phyloP scores from a whole-genome alignment of 2,329 filamentous ascomycete species.

The Fusarium papillatum region DNA sequence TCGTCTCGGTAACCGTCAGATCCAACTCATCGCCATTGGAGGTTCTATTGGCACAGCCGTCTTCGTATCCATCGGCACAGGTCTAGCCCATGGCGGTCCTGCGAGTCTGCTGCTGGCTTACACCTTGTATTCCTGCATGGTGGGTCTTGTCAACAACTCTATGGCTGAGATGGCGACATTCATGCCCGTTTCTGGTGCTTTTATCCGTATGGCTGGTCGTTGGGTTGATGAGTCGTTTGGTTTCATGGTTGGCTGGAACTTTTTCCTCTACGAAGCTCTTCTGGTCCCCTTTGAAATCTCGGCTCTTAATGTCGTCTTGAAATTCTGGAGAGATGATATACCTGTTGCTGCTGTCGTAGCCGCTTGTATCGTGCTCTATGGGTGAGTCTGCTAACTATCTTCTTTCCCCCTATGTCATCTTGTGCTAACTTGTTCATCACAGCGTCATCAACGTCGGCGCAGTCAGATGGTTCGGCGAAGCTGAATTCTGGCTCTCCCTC shows the following conservation, averaged over 20 bases:
- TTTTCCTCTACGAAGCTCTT: slow-evolving; percentile 16
- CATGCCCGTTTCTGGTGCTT: slow-evolving; percentile 9
- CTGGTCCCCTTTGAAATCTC: slow-evolving; percentile 14
- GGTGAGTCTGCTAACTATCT: neutral
- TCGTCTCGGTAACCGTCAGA: slow-evolving; percentile 10
- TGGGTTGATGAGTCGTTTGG: slow-evolving; percentile 17
- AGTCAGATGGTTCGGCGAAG: slow-evolving; percentile 12
- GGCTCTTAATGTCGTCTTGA: slow-evolving; percentile 8
- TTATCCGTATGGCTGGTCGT: slow-evolving; percentile 12
- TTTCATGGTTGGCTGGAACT: slow-evolving; percentile 20
- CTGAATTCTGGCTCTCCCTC: slow-evolving; percentile 17
- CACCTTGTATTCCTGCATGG: slow-evolving; percentile 9
- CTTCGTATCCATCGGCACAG: slow-evolving; percentile 15
- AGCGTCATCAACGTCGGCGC: slow-evolving; percentile 14
- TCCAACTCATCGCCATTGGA: slow-evolving; percentile 15
- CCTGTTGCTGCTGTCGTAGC: slow-evolving; percentile 11
- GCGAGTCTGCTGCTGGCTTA: slow-evolving; percentile 8
- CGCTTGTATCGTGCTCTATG: slow-evolving; percentile 5
- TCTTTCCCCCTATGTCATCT: neutral
- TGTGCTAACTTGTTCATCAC: neutral
- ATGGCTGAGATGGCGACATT: slow-evolving; percentile 14
- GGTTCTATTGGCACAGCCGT: slow-evolving; percentile 8
- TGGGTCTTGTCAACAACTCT: slow-evolving; percentile 11
- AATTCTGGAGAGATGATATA: slow-evolving; percentile 15
- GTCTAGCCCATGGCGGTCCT: slow-evolving; percentile 1